phyloP scores from a whole-genome alignment of 352 stramenopile species.

The Phytophthora pini region DNA sequence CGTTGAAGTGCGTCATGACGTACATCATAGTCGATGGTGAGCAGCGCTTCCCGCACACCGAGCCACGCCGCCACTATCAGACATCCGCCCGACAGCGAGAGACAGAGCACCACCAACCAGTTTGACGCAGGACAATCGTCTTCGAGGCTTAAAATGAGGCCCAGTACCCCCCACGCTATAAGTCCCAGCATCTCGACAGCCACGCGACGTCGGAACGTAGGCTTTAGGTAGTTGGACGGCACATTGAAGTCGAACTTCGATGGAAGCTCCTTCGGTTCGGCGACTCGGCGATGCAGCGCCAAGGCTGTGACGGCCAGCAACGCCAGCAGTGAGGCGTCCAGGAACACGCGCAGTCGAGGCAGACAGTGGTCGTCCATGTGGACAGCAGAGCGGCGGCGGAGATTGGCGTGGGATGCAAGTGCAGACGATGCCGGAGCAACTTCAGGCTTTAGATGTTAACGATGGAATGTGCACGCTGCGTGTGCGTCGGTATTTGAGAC shows the following conservation, averaged over 20 bases:
- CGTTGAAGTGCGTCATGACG: conserved; percentile 26
- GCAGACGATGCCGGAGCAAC: no score
- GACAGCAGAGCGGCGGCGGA: not conserved
- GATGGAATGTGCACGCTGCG: no score
- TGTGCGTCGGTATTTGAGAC: no score
- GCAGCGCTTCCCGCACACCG: conserved; percentile 16
- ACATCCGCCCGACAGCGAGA: conserved; percentile 11
- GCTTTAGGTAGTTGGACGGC: conserved; percentile 14
- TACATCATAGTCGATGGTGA: conserved; percentile 29
- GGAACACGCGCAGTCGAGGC: conserved; percentile 22
- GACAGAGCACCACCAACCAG: conserved; percentile 28
- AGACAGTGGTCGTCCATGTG: conserved; percentile 21
- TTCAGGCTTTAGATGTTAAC: no score
- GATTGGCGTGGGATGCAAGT: no score
- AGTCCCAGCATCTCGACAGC: conserved; percentile 6
- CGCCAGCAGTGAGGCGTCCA: conserved; percentile 28
- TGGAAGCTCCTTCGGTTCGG: not conserved
- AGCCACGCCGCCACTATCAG: conserved; percentile 21
- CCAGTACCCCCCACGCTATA: conserved; percentile 18
- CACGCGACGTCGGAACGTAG: conserved; percentile 15
- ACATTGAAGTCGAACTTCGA: conserved; percentile 7
- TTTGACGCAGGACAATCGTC: conserved; percentile 8
- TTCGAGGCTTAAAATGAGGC: conserved; percentile 17
- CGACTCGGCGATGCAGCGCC: conserved; percentile 8
- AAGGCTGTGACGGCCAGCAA: conserved; percentile 18